Conservation (phyloP, 139 green algal genomes). For the Picochlorum sp. region DNA sequence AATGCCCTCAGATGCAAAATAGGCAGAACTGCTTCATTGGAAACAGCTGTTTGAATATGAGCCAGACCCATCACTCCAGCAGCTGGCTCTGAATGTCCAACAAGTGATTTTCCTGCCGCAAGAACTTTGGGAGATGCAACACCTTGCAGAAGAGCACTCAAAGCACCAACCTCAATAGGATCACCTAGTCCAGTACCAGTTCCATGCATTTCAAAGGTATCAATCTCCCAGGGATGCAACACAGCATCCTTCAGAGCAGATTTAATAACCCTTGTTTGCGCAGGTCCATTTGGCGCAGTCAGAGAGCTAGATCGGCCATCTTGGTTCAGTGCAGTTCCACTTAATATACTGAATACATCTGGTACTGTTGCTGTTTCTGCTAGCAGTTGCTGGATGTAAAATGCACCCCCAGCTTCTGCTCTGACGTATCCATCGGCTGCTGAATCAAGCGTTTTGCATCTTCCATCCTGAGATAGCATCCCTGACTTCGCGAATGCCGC, state of each 20-base stretch:
- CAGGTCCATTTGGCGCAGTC: constrained; percentile 49
- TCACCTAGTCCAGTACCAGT: constrained; percentile 71
- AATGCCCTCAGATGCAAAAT: constrained; percentile 23
- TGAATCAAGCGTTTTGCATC: constrained; percentile 42
- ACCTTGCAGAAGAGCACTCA: constrained; percentile 20
- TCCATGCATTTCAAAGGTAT: constrained; percentile 47
- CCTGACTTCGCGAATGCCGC: constrained; percentile 37
- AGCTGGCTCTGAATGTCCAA: constrained; percentile 46
- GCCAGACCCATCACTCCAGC: constrained; percentile 31
- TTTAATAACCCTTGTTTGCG: constrained; percentile 37
- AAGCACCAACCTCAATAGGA: constrained; percentile 74
- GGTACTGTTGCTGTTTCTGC: neutral
- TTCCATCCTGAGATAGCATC: constrained; percentile 43
- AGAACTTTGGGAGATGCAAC: constrained; percentile 12
- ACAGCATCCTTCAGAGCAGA: constrained; percentile 14
- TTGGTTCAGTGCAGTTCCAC: constrained; percentile 45
- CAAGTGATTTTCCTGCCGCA: constrained; percentile 34
- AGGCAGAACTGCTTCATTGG: neutral
- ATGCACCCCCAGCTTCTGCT: constrained; percentile 32
- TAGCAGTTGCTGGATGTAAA: constrained; percentile 17
- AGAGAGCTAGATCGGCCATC: constrained; percentile 48
- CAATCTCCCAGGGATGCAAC: constrained; percentile 14
- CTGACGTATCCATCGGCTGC: constrained; percentile 45
- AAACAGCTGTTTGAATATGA: constrained; percentile 15
- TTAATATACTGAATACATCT: constrained; percentile 9